These are phyloP conservation scores for Dioscorea dumetorum DNA, from an alignment of 106 monocot species.

Conservation along the genomic window DNA sequence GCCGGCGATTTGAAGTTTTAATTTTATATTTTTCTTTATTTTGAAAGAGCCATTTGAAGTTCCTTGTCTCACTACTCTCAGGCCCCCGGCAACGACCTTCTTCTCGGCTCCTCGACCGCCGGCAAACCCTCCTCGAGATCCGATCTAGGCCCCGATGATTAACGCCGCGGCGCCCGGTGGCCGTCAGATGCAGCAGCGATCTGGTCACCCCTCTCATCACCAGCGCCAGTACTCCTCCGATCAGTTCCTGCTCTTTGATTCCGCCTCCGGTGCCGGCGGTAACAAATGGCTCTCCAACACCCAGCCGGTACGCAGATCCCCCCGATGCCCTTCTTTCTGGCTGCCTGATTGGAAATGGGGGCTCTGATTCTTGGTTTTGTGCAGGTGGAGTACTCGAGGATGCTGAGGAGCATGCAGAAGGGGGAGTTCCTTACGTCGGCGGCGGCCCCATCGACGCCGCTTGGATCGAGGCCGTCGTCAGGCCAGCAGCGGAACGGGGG, in stretches of 20 bases:
- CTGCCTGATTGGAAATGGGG: background rate
- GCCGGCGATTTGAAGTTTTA: too few relatives aligned
- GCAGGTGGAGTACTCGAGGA: constrained; percentile 63
- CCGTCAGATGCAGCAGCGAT: too few relatives aligned
- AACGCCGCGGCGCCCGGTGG: too few relatives aligned
- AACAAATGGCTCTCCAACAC: constrained; percentile 46
- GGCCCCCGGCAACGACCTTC: too few relatives aligned
- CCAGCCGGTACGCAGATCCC: background rate
- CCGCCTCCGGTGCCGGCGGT: constrained; percentile 18
- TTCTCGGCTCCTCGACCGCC: too few relatives aligned
- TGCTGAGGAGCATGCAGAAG: constrained; percentile 61
- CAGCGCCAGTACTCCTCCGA: constrained; percentile 63
- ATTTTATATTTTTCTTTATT: too few relatives aligned
- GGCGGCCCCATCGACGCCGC: constrained; percentile 37
- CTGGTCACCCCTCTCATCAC: constrained; percentile 3
- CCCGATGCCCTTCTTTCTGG: background rate
- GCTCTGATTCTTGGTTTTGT: background rate
- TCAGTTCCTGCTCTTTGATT: constrained; percentile 29
- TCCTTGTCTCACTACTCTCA: too few relatives aligned
- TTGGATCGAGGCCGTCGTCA: constrained; percentile 21
- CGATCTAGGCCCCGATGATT: too few relatives aligned
- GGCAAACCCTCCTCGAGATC: too few relatives aligned
- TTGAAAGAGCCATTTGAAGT: too few relatives aligned
- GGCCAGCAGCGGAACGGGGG: constrained; percentile 33
- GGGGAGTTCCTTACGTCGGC: constrained; percentile 42